Evolutionary conservation across 2,329 filamentous ascomycete species (phyloP), one percentile per base, ranked within the genome.

Genomic region (Ramichloridium luteum): DNA sequence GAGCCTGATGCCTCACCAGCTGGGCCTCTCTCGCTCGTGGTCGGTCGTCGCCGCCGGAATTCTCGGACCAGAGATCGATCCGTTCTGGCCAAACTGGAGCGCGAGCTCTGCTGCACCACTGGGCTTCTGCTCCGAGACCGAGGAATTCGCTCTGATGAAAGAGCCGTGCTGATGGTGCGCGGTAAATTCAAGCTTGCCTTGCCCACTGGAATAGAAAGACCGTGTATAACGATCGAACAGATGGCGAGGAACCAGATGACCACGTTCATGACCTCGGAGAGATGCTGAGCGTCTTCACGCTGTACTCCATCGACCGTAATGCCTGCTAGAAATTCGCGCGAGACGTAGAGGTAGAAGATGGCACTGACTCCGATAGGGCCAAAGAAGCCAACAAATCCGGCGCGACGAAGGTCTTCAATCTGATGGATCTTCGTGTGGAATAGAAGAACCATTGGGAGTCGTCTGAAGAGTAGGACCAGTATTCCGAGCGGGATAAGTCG

Each of bases 351-450:
- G 51, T 94, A 93, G 53, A 93, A 94, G 13, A 93, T 71, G 1
- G 84, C 86, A 11, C 81, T 83, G 2, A 93, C 85, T 3, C 88
- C 85, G 34, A 94, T 86, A 0, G 86, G 86, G 0, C 86, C 86
- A 43, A 94, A 94, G 61, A 93, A 93, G 0, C 86, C 86, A 5
- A 90, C 81, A 48, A 93, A 93, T 0, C 81, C 59, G 2, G 84
- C 84, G 44, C 93, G 84, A 3, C 72, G 69, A 16, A 70, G 56
- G 25, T 79, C 67, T 35, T 84, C 72, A 25, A 93, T 85, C 51
- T 93, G 83, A 16, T 72, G 80, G 27, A 93, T 86, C 25, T 35
- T 68, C 45, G 70, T 78, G 51, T 86, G 78, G 55, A 88, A 64
- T 0, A 67, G 70, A 31, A 83, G 70, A 0, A 94, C 67, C 51